phyloP scores from a whole-genome alignment of 495 filamentous ascomycete genomes.

The Penicillium herquei region DNA sequence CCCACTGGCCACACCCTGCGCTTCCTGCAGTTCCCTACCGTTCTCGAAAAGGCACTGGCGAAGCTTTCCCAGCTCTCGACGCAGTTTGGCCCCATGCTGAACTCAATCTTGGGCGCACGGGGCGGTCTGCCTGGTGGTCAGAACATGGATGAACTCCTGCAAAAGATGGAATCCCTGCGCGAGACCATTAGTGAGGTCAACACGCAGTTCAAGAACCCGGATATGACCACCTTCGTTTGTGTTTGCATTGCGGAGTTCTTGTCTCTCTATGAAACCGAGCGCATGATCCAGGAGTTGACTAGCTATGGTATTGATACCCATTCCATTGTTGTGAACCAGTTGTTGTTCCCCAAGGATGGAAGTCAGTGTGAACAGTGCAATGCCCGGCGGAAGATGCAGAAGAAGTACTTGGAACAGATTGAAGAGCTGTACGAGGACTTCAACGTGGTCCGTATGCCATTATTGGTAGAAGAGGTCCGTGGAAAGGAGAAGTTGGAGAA shows the following conservation, averaged over 20 bases:
- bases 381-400: slow-evolving; percentile 94
- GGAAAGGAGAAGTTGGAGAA: slow-evolving; percentile 91
- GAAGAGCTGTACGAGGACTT: slow-evolving; percentile 99
- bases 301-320: slow-evolving; percentile 95
- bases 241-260: slow-evolving; percentile 98
- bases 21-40: slow-evolving; percentile 97
- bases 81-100: slow-evolving; percentile 95
- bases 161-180: slow-evolving; percentile 89
- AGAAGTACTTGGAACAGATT: slow-evolving; percentile 98
- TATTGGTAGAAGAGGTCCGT: slow-evolving; percentile 91
- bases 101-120: slow-evolving; percentile 78
- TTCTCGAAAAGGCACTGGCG: slow-evolving; percentile 95
- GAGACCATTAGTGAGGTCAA: slow-evolving; percentile 95
- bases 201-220: slow-evolving; percentile 94
- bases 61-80: slow-evolving; percentile 92
- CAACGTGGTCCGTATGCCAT: slow-evolving; percentile 96
- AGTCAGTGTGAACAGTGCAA: slow-evolving; percentile 94
- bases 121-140: slow-evolving; percentile 88
- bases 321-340: slow-evolving; percentile 95
- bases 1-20: slow-evolving; percentile 98
- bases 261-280: slow-evolving; percentile 96
- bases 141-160: slow-evolving; percentile 85
- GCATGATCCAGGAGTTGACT: slow-evolving; percentile 98
- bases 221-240: slow-evolving; percentile 96
- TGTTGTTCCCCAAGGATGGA: slow-evolving; percentile 85